Conservation (phyloP, 129 eudicot genomes). For the Erigeron canadensis region DNA sequence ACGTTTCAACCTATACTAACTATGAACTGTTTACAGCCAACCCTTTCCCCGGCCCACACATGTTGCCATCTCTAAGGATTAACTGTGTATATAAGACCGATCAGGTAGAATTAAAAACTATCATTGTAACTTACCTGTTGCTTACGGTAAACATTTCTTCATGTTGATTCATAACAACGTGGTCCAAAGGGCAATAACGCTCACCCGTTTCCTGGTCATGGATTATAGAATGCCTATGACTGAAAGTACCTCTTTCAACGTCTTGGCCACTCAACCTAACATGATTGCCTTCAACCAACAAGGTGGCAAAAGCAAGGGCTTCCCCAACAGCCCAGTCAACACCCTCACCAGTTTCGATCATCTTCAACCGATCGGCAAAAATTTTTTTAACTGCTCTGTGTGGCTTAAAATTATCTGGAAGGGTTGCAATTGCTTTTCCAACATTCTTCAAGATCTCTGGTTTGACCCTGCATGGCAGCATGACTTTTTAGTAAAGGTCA, state of each 20-base stretch:
- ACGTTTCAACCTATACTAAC: background rate
- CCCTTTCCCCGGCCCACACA: background rate
- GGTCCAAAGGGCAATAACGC: constrained; percentile 80
- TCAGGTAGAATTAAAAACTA: background rate
- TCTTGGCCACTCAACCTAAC: constrained; percentile 96
- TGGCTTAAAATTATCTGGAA: constrained; percentile 82
- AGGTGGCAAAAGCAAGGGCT: constrained; percentile 95
- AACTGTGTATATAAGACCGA: background rate
- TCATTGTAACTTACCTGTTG: constrained; percentile 65
- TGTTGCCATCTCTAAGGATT: background rate
- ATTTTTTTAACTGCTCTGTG: constrained; percentile 88
- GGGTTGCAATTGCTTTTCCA: constrained; percentile 71
- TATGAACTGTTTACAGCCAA: background rate
- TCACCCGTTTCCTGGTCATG: constrained; percentile 97
- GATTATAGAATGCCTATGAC: constrained; percentile 85
- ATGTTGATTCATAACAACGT: constrained; percentile 66
- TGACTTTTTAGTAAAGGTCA: background rate
- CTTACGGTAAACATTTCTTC: constrained; percentile 95
- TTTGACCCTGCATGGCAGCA: constrained; percentile 57
- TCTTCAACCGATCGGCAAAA: constrained; percentile 71
- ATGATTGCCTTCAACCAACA: constrained; percentile 92
- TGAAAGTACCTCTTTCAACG: constrained; percentile 96
- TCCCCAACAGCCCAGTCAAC: constrained; percentile 97
- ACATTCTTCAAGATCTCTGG: constrained; percentile 91
- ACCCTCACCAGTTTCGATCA: constrained; percentile 53